A percentile compares a stretch with the other conserved stretches of the same genome.
Conservation (phyloP, 176 grass and related monocot genomes). For the Urochloa ruziziensis region DNA sequence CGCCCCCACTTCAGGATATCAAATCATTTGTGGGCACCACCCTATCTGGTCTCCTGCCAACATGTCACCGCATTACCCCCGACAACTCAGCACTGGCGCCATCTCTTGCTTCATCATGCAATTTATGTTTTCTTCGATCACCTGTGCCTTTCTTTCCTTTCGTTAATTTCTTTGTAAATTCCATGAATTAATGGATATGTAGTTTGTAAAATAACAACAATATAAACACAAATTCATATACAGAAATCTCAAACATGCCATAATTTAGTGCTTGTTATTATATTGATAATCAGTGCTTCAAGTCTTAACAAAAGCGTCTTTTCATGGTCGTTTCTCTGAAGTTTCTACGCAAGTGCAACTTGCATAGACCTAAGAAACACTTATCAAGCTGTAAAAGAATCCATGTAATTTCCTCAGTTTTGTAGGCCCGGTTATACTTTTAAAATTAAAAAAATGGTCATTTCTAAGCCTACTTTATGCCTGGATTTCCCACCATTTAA, state of each 20-base stretch:
- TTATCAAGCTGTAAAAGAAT: neutral
- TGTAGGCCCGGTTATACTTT: neutral
- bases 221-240: too few species aligned
- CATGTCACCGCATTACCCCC: neutral
- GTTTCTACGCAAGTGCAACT: neutral
- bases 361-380: neutral
- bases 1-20: conserved; percentile 30
- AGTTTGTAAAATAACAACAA: too few species aligned
- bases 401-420: neutral
- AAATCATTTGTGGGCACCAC: conserved; percentile 45
- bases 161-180: neutral
- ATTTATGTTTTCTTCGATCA: neutral
- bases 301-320: neutral
- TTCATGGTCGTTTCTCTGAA: conserved; percentile 8
- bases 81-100: conserved; percentile 18
- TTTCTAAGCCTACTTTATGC: neutral
- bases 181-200: neutral
- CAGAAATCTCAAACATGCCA: neutral
- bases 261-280: neutral
- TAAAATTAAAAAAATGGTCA: neutral
- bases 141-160: neutral
- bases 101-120: neutral
- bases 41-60: conserved; percentile 23
- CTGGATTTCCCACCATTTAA: conserved; percentile 13
- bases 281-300: neutral